These are phyloP conservation scores for Moesziomyces parantarcticus DNA, from an alignment of 1,284 basidiomycete species.

Conservation along the genomic window DNA sequence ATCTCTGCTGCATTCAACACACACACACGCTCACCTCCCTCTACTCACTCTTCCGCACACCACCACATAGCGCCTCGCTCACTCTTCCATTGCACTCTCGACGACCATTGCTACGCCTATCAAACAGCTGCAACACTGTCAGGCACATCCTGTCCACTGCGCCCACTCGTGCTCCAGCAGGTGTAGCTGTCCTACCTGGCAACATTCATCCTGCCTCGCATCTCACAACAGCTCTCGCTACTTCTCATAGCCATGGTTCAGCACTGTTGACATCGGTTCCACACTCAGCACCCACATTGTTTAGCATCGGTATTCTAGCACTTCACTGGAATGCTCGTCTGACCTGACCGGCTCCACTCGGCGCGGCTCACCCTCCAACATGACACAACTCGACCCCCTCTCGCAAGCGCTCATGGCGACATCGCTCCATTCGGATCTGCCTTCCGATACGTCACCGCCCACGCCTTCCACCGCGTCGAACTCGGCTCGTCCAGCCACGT, in stretches of 20 bases:
- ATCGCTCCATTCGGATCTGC: constrained; percentile 1
- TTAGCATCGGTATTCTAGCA: neutral
- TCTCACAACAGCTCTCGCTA: neutral
- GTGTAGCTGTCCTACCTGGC: too few relatives aligned
- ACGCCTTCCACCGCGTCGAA: constrained; percentile 2
- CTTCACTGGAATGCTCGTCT: neutral
- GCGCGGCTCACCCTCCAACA: neutral
- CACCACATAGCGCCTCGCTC: too few relatives aligned
- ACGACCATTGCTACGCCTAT: too few relatives aligned
- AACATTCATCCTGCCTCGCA: neutral
- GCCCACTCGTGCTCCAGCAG: too few relatives aligned
- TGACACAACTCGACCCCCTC: constrained; percentile 31
- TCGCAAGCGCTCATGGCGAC: constrained; percentile 12
- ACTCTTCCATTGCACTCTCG: too few relatives aligned
- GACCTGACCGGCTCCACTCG: neutral
- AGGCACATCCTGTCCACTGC: too few relatives aligned
- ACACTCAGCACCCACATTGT: neutral
- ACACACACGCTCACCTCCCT: too few relatives aligned
- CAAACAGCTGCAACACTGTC: too few relatives aligned
- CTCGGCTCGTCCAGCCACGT: constrained; percentile 3
- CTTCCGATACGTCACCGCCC: neutral
- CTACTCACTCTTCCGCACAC: too few relatives aligned
- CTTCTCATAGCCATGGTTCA: constrained; percentile 9
- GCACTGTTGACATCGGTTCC: constrained; percentile 5
- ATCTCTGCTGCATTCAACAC: too few relatives aligned